Conservation (phyloP, 257 asterid species). For the Solanum okadae region DNA sequence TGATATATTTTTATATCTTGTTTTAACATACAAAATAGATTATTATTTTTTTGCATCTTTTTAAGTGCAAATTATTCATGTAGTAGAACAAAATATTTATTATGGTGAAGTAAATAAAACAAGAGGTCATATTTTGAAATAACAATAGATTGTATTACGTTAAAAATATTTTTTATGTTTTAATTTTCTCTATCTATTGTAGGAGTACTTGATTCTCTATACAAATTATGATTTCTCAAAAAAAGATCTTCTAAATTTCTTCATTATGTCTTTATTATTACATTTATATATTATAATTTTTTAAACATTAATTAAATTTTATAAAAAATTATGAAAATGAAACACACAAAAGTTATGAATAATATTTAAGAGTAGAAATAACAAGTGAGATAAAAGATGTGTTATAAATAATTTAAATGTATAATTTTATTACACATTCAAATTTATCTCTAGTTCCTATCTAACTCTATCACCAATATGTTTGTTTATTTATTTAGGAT, state of each 20-base stretch:
- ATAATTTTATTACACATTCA: too few species aligned
- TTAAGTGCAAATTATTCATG: background rate
- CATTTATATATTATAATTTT: too few species aligned
- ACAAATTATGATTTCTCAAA: background rate
- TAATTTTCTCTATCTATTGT: background rate
- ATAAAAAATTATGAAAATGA: background rate
- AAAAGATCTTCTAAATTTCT: background rate
- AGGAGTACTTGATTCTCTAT: background rate
- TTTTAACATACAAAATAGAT: background rate
- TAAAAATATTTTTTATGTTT: too few species aligned
- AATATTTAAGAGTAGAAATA: background rate
- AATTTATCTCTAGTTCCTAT: too few species aligned
- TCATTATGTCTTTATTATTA: background rate
- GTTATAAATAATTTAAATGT: background rate
- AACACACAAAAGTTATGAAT: background rate
- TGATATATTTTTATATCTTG: background rate
- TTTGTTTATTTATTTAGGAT: background rate
- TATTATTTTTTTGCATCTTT: background rate
- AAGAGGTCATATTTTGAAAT: background rate
- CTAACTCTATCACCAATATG: background rate
- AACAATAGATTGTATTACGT: background rate
- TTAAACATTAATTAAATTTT: too few species aligned
- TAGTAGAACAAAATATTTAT: too few species aligned
- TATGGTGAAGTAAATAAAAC: too few species aligned
- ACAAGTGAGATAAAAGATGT: background rate